Evolutionary conservation across 441 rosid species (phyloP), one percentile per base, ranked within the genome.

Genomic region (Geranium incanum): DNA sequence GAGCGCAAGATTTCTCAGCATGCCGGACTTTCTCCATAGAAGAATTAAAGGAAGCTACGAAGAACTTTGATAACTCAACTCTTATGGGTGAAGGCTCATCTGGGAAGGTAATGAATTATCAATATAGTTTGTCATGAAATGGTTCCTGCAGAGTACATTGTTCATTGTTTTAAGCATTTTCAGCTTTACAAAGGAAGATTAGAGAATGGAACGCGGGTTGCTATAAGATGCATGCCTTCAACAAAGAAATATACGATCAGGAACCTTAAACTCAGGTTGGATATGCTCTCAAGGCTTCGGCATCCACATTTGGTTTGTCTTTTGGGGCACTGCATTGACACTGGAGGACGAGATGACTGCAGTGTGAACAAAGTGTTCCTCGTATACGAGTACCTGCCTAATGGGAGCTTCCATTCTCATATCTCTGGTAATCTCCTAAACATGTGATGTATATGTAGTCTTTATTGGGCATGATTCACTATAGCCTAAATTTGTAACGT

Each of bases 251-350:
- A 75, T 66, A 50, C 89, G 0, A 76, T 68, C 65, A 78, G 89
- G 71, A 86, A 84, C 48, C 86, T 86, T 39, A 81, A 81, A 59
- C 79, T 86, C 48, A 80, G 87, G 71, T 63, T 86, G 78, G 88
- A 86, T 73, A 71, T 86, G 83, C 83, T 86, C 9, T 78, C 85
- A 60, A 86, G 74, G 84, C 87, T 83, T 69, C 82, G 85, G 36
- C 88, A 86, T 69, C 89, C 85, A 0, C 78, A 86, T 74, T 68
- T 86, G 82, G 88, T 81, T 62, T 86, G 89, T 81, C 85, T 84
- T 41, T 48, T 84, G 80, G 89, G 89, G 67, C 85, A 86, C 81
- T 86, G 89, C 80, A 79, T 78, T 45, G 89, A 83, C 39, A 73
- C 77, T 8, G 71, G 68, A 12, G 84, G 77, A 65, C 78, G 50